Evolutionary conservation across 139 green algal genomes (phyloP), one percentile per base, ranked within the genome.

Genomic region (Chlorella sp.): DNA sequence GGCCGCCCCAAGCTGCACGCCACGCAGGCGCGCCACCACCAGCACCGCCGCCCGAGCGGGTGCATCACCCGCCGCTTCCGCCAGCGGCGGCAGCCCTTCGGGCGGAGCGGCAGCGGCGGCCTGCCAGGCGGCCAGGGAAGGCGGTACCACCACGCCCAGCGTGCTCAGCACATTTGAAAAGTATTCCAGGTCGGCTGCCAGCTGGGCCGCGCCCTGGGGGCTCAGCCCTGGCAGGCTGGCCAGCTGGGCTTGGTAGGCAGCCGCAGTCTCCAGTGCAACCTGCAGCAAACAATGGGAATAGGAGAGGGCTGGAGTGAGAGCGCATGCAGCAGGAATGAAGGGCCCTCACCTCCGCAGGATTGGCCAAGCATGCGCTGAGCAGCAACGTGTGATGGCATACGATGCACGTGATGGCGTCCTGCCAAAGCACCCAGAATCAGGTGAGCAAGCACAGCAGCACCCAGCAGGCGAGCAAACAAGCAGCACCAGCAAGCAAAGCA

Each of bases 141-240:
- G 64, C 16, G 94, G 93, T 30, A 94, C 88, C 25, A 84, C 81
- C 32, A 97, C 90, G 17, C 93, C 93, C 62, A 99, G 91, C 34
- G 96, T 96, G 26, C 84, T 81, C 84, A 98, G 93, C 38, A 99
- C 93, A 81, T 98, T 99, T 84, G 87, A 92, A 47, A 99, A 96
- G 94, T 99, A 99, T 85, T 99, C 96, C 51, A 97, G 86, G 82
- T 99, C 96, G 16, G 95, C 95, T 4, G 92, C 89, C 64, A 99
- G 91, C 92, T 99, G 96, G n/a, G 71, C 86, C 1, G 91, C 90
- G 41, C 95, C 95, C 28, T 90, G 72, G 0, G 81, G 63, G 28
- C 70, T 88, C 21, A 97, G 89, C 28, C 38, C 44, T 0, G 74
- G 20, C 47, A 97, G 92, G 2, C 51, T 32, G 0, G 78, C 65